These are phyloP conservation scores for Trichoderma polysporum DNA, from an alignment of 2,329 filamentous ascomycete genomes.

Conservation along the genomic window DNA sequence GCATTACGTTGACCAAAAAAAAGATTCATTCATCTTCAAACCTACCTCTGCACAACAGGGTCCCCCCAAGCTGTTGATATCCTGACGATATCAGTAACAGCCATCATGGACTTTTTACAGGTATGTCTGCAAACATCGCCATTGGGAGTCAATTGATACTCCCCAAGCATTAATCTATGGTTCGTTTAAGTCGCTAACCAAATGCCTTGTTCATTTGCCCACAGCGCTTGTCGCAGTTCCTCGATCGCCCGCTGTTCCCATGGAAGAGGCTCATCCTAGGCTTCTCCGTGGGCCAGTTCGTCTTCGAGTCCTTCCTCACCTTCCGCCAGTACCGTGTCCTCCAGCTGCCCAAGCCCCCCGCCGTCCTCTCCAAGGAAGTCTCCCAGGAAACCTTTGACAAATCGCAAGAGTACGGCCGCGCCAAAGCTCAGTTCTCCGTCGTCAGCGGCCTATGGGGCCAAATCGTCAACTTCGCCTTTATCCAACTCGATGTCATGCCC, in stretches of 20 bases:
- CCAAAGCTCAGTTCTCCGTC: slow-evolving; percentile 89
- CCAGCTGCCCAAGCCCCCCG: slow-evolving; percentile 74
- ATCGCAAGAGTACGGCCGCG: slow-evolving; percentile 91
- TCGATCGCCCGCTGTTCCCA: slow-evolving; percentile 90
- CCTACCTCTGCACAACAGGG: not conserved
- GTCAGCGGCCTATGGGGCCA: slow-evolving; percentile 79
- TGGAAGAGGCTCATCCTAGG: slow-evolving; percentile 97
- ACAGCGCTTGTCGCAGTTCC: slow-evolving; percentile 74
- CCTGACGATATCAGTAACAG: slow-evolving; percentile 20
- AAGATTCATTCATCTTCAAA: slow-evolving; percentile 10
- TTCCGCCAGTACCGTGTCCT: slow-evolving; percentile 87
- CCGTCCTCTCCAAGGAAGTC: slow-evolving; percentile 85
- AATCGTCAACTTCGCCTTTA: slow-evolving; percentile 82
- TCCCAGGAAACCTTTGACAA: slow-evolving; percentile 91
- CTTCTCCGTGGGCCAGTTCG: slow-evolving; percentile 88
- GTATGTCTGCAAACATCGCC: slow-evolving; percentile 27
- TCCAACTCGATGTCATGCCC: slow-evolving; percentile 87
- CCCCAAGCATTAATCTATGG: too few relatives aligned
- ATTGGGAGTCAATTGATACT: not conserved
- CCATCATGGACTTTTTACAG: slow-evolving; percentile 50
- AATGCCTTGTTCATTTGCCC: not conserved
- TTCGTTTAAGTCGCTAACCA: slow-evolving; percentile 6
- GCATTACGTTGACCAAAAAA: not conserved
- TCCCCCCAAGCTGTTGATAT: slow-evolving; percentile 8
- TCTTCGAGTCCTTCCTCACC: slow-evolving; percentile 86